Evolutionary conservation across 768 basidiomycete species (phyloP).

Genomic region (Xerocomellus amylosporus): DNA sequence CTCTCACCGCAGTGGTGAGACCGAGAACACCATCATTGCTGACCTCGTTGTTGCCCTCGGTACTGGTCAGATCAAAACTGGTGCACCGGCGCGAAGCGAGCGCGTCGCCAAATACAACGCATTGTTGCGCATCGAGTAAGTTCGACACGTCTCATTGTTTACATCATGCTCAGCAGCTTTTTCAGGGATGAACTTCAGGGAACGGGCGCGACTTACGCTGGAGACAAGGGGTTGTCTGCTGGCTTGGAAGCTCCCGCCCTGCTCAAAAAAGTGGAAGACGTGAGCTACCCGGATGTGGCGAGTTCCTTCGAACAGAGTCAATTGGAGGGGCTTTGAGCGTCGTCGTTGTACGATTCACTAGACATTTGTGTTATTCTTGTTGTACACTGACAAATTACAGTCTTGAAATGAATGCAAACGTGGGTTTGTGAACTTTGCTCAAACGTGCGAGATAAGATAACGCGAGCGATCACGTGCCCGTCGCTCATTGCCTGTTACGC

Average conservation of each 20-base stretch:
- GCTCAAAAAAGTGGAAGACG: conserved; percentile 53
- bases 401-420: conserved; percentile 14
- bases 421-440: conserved; percentile 1
- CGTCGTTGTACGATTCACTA: conserved; percentile 31
- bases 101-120: conserved; percentile 95
- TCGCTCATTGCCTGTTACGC: conserved; percentile 12
- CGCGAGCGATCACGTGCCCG: conserved; percentile 15
- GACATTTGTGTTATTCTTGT: conserved; percentile 18
- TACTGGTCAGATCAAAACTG: conserved; percentile 96
- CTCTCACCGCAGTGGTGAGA: conserved; percentile 98
- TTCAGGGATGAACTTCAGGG: conserved; percentile 72
- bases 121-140: conserved; percentile 86
- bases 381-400: conserved; percentile 28
- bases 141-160: conserved; percentile 8
- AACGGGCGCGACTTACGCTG: conserved; percentile 68
- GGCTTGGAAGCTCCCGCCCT: conserved; percentile 73
- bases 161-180: neutral
- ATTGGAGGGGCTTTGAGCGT: neutral
- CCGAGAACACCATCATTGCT: conserved; percentile 95
- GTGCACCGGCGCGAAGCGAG: conserved; percentile 93
- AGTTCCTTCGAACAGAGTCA: conserved; percentile 1
- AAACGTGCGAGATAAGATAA: conserved; percentile 27
- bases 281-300: conserved; percentile 1
- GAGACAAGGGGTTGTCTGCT: conserved; percentile 73
- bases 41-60: conserved; percentile 93